phyloP scores from a whole-genome alignment of 176 grass and related monocot genomes.

The Cenchrus americanus region DNA sequence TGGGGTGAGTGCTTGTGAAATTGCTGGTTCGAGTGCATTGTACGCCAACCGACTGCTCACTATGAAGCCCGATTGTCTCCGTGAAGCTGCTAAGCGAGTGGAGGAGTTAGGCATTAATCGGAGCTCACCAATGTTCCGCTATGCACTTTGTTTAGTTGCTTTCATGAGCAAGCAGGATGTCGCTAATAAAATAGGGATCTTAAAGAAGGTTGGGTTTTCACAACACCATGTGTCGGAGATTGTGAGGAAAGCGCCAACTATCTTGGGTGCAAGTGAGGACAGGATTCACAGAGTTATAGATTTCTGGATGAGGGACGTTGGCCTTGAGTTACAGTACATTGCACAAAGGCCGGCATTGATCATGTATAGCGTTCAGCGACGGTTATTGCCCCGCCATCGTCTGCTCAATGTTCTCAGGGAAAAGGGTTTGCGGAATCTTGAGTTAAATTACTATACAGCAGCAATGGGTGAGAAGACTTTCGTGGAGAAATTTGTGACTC shows the following conservation, averaged over 20 bases:
- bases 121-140: not conserved
- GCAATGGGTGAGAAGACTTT: conserved; percentile 40
- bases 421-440: conserved; percentile 18
- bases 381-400: conserved; percentile 49
- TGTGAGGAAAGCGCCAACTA: not conserved
- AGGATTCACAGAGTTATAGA: not conserved
- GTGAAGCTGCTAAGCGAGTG: not conserved
- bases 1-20: not conserved
- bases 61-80: not conserved
- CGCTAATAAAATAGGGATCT: not conserved
- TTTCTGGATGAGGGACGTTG: not conserved
- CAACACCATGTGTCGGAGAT: not conserved
- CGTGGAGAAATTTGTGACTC: conserved; percentile 37
- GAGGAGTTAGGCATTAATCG: conserved; percentile 10
- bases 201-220: conserved; percentile 11
- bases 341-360: not conserved
- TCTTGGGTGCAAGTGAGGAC: not conserved
- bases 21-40: not conserved
- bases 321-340: not conserved
- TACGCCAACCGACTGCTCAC: not conserved
- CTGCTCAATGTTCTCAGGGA: conserved; percentile 46
- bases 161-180: not conserved
- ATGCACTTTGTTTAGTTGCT: not conserved
- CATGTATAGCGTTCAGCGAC: not conserved
- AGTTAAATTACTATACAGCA: conserved; percentile 28